Conservation (phyloP, 2,329 filamentous ascomycete genomes). For the Neonectria magnoliae region DNA sequence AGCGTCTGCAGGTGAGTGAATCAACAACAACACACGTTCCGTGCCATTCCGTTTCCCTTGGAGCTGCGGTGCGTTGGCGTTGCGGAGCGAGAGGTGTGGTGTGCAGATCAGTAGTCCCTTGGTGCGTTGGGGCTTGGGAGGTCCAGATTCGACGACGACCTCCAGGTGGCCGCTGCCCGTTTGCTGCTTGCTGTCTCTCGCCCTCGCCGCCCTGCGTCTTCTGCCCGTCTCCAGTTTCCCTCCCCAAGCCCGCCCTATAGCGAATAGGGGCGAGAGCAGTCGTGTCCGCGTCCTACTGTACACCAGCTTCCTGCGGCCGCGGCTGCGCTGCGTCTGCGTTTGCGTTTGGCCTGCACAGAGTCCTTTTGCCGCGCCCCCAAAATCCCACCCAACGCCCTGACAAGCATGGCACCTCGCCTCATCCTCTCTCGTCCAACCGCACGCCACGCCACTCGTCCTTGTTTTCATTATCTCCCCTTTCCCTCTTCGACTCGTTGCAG, state of each 20-base stretch:
- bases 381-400: conserved; percentile 33
- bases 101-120: background rate
- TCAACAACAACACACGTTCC: background rate
- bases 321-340: conserved; percentile 19
- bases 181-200: conserved; percentile 8
- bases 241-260: conserved; percentile 13
- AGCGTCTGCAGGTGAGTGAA: conserved; percentile 24
- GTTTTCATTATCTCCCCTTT: conserved; percentile 27
- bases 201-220: conserved; percentile 19
- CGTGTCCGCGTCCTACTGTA: conserved; percentile 22
- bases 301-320: conserved; percentile 33
- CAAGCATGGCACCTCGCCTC: conserved; percentile 38
- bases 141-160: conserved; percentile 9
- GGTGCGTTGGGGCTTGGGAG: conserved; percentile 8
- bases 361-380: conserved; percentile 38
- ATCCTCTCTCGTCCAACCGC: conserved; percentile 34
- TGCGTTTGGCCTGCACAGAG: conserved; percentile 30
- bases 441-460: conserved; percentile 35
- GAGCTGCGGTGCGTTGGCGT: conserved; percentile 3
- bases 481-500: conserved; percentile 15
- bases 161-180: conserved; percentile 10
- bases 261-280: conserved; percentile 19
- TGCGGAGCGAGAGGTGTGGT: conserved; percentile 12
- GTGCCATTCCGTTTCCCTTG: background rate
- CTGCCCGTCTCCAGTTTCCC: conserved; percentile 17